Conservation (phyloP, 169 alveolate genomes). For the Toxoplasma gondii region DNA sequence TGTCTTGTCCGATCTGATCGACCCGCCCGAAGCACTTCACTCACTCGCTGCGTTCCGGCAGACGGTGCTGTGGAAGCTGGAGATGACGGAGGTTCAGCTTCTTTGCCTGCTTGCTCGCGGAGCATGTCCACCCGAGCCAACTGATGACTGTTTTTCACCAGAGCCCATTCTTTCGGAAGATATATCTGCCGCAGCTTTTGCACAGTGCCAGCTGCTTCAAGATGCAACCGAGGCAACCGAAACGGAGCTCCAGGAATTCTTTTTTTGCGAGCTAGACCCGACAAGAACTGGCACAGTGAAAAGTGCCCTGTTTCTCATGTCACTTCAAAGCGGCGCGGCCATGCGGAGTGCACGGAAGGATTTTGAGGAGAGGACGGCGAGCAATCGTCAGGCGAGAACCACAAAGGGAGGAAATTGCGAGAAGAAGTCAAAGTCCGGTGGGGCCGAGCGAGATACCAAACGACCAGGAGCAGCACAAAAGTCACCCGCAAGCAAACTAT, state of each 20-base stretch:
- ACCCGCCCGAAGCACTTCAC: conserved; percentile 14
- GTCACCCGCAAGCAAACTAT: conserved; percentile 2
- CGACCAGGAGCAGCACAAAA: not conserved
- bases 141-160: not conserved
- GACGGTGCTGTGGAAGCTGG: conserved; percentile 14
- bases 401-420: not conserved
- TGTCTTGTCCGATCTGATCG: not conserved
- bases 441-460: not conserved
- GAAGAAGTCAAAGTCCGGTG: not conserved
- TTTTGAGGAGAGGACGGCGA: not conserved
- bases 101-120: not conserved
- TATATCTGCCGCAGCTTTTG: not conserved
- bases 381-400: not conserved
- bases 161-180: not conserved
- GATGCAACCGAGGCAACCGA: not conserved
- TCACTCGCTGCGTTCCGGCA: conserved; percentile 12
- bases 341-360: not conserved
- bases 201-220: conserved; percentile 19
- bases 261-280: not conserved
- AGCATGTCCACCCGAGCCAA: too few species aligned
- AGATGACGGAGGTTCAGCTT: not conserved
- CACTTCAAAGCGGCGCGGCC: not conserved
- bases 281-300: not conserved
- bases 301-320: not conserved
- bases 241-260: not conserved